These are phyloP conservation scores for Penicillium glabrum DNA, from an alignment of 2,329 filamentous ascomycete species.

Conservation along the genomic window DNA sequence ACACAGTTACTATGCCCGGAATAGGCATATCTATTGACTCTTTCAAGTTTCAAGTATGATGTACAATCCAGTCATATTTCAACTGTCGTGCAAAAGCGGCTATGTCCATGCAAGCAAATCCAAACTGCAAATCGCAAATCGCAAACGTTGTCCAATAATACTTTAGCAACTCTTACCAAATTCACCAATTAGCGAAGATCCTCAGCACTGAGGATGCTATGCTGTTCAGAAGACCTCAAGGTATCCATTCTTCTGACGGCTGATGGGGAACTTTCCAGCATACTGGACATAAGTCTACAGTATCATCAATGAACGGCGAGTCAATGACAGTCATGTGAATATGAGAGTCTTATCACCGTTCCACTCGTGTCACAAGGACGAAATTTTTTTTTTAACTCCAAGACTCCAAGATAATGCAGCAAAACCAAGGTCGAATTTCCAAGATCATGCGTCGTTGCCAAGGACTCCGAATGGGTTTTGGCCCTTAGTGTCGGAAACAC, in stretches of 20 bases:
- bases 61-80: conserved; percentile 9
- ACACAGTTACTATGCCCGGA: not conserved
- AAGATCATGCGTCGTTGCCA: conserved; percentile 22
- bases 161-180: not conserved
- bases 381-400: not conserved
- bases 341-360: not conserved
- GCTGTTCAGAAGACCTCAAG: not conserved
- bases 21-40: not conserved
- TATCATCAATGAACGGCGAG: not conserved
- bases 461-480: conserved; percentile 35
- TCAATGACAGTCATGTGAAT: not conserved
- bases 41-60: conserved; percentile 7
- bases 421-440: not conserved
- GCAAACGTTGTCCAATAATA: not conserved
- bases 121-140: not conserved
- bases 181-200: not conserved
- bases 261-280: not conserved
- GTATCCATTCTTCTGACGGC: not conserved
- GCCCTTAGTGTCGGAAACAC: conserved; percentile 21
- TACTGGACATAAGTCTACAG: not conserved
- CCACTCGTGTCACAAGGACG: not conserved
- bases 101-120: conserved; percentile 5
- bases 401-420: conserved; percentile 11
- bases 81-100: not conserved
- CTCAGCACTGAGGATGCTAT: not conserved